Percentiles rank a stretch among this genome's conserved stretches.
Evolutionary conservation across 2,329 filamentous ascomycete genomes (phyloP).

Genomic region (Alternaria conjuncta): DNA sequence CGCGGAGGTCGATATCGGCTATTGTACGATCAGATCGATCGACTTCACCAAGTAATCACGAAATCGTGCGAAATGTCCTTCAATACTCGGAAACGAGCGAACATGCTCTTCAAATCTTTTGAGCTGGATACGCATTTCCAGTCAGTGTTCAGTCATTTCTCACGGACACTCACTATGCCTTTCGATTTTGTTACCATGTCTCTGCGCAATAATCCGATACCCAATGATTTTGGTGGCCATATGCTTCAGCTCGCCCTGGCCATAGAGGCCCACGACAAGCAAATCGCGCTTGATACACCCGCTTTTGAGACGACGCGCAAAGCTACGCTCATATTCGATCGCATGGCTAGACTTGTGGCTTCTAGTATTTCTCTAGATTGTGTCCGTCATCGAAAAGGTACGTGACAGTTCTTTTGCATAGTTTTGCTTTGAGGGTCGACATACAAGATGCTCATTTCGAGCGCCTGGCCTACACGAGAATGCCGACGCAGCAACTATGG

Average conservation of each 20-base stretch:
- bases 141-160: conserved; percentile 59
- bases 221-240: conserved; percentile 57
- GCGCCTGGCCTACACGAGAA: too few species aligned
- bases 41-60: conserved; percentile 54
- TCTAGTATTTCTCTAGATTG: conserved; percentile 59
- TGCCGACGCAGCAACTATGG: too few species aligned
- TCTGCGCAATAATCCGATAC: conserved; percentile 55
- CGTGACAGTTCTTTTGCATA: background rate
- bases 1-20: conserved; percentile 53
- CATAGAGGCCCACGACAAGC: conserved; percentile 21
- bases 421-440: background rate
- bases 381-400: conserved; percentile 44
- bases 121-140: conserved; percentile 58
- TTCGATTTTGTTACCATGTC: conserved; percentile 61
- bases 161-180: conserved; percentile 52
- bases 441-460: too few species aligned
- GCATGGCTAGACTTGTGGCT: conserved; percentile 48
- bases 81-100: conserved; percentile 9
- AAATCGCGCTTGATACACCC: background rate
- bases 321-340: conserved; percentile 43
- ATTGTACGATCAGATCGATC: conserved; percentile 58
- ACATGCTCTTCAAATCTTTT: conserved; percentile 56
- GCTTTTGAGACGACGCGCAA: conserved; percentile 32
- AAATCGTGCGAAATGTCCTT: conserved; percentile 39
- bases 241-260: conserved; percentile 58